Evolutionary conservation across 306 rosid genomes (phyloP).

Genomic region (Prunus campanulata): DNA sequence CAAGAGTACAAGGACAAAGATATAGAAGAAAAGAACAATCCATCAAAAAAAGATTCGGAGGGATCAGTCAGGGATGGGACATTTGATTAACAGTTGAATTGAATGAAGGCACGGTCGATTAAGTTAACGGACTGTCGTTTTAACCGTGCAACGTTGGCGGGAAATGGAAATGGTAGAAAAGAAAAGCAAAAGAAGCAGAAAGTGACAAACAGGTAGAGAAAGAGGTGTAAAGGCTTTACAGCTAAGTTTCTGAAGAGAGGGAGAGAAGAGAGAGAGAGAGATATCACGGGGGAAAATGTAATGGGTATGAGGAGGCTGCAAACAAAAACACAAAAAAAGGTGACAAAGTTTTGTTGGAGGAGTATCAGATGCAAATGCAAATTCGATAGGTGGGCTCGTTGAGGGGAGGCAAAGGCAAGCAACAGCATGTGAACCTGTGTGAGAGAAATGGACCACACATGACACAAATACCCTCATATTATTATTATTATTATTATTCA

Average conservation of each 20-base stretch:
- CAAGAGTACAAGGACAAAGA: too few relatives aligned
- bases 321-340: slow-evolving; percentile 9
- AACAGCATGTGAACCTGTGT: slow-evolving; percentile 26
- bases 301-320: not conserved
- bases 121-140: not conserved
- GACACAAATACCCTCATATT: not conserved
- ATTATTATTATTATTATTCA: too few relatives aligned
- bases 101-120: not conserved
- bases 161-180: not conserved
- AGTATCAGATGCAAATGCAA: slow-evolving; percentile 22
- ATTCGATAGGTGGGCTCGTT: not conserved
- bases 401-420: not conserved
- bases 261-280: not conserved
- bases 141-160: slow-evolving; percentile 6
- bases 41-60: too few relatives aligned
- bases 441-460: slow-evolving; percentile 23
- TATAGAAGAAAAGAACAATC: too few relatives aligned
- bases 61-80: too few relatives aligned
- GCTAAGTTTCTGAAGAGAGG: slow-evolving; percentile 16
- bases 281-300: slow-evolving; percentile 26
- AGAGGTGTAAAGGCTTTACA: slow-evolving; percentile 35
- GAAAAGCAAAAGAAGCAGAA: not conserved
- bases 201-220: not conserved
- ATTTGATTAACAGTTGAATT: too few relatives aligned
- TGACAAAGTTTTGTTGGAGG: slow-evolving; percentile 8